Evolutionary conservation across 345 rosid species (phyloP).

Genomic region (Trapa bicornis): DNA sequence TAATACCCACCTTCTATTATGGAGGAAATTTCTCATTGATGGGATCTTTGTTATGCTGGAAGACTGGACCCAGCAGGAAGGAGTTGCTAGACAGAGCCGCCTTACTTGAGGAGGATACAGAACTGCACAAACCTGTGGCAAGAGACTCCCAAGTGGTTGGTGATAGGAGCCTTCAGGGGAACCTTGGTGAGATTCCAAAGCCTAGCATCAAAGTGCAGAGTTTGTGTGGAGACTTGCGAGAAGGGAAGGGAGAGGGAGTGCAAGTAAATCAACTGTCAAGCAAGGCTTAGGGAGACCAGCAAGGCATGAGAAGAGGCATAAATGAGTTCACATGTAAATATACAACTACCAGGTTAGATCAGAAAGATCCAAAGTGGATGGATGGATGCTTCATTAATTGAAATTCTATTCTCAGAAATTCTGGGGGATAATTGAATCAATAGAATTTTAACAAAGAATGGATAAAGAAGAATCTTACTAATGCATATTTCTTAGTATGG

Average conservation of each 20-base stretch:
- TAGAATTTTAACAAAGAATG: too few species aligned
- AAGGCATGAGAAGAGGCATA: too few species aligned
- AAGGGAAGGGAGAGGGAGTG: constrained; percentile 24
- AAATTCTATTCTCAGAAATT: too few species aligned
- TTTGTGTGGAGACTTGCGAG: constrained; percentile 25
- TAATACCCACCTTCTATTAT: too few species aligned
- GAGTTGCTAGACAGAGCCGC: not conserved
- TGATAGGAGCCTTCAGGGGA: not conserved
- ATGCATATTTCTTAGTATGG: too few species aligned
- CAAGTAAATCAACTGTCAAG: not conserved
- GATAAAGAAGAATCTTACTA: too few species aligned
- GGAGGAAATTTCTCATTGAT: too few species aligned
- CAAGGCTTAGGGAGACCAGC: not conserved
- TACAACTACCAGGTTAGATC: too few species aligned
- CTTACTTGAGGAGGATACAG: not conserved
- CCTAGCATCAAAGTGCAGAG: constrained; percentile 35
- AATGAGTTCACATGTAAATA: too few species aligned
- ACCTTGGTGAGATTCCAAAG: constrained; percentile 18
- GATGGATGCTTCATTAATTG: too few species aligned
- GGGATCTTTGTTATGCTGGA: not conserved
- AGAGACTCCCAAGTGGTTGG: not conserved
- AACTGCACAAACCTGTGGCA: not conserved
- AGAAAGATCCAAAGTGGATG: too few species aligned
- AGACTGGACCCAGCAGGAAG: not conserved
- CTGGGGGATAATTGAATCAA: too few species aligned